Evolutionary conservation across 257 asterid species (phyloP), one percentile per base, ranked within the genome.

Genomic region (Mitragyna speciosa): DNA sequence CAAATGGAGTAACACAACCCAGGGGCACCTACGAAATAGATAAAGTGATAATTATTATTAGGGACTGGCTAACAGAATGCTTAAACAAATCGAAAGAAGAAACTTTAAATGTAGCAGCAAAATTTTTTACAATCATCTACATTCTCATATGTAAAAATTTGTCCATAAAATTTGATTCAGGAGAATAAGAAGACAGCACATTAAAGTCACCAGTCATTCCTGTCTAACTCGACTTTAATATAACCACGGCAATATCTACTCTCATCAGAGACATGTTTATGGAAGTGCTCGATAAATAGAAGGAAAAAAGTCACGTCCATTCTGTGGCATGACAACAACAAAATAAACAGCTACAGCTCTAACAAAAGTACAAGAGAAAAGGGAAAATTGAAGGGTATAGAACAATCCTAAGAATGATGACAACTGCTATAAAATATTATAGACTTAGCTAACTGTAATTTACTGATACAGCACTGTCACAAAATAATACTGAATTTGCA

Each of bases 1-100:
- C 94, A 81, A 95, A 93, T 39, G 99, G 99, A 83, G 98, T 95
- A 82, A 95, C 97, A 79, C 94, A 92, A 39, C 97, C 98, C 39
- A 90, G 86, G 41, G 98, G 97, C 75, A 95, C 97, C 98, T 95
- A 77, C 84, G 75, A 79, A 84, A 64, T 65, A 81, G 79, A 68
- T 24, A 79, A 79, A 79, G 26, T 65, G 65, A 70, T 51, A 71
- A 51, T 30, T 36, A 64, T 71, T 54, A 66, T 70, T 28, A 82
- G 78, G 61, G 72, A 71, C 68, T 75, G 72, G 80, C 47, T 28
- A 75, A 49, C 51, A 63, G 59, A 36, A 43, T 64, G 36, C 59
- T 64, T 30, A 33, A 64, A 33, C 74, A 58, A 6, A 30, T 49
- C n/a, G 75, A 69, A 73, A 48, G 54, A n/a, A 7, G 30, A 70